phyloP scores from a whole-genome alignment of 208 protist genomes.

The Trypanosoma cruzi region DNA sequence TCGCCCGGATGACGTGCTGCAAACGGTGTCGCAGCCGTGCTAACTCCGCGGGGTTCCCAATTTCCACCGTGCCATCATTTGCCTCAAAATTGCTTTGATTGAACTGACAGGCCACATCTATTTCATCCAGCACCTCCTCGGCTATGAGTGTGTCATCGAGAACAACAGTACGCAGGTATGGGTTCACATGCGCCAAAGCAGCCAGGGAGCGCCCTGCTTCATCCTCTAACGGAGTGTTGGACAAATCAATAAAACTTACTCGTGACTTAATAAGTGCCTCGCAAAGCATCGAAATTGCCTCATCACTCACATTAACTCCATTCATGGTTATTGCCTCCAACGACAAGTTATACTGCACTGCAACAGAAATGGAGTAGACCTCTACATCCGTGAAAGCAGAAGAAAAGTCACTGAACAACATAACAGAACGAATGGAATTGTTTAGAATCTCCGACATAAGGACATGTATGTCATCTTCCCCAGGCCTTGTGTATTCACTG shows the following conservation, averaged over 20 bases:
- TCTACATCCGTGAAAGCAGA: constrained; percentile 72
- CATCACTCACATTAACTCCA: constrained; percentile 83
- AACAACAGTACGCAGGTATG: constrained; percentile 85
- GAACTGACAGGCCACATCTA: constrained; percentile 89
- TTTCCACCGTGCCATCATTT: constrained; percentile 51
- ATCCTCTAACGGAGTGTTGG: constrained; percentile 82
- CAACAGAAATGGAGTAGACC: constrained; percentile 73
- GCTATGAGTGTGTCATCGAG: constrained; percentile 88
- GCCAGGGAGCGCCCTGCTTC: constrained; percentile 81
- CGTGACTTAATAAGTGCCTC: constrained; percentile 76
- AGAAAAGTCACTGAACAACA: constrained; percentile 85
- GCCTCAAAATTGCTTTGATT: constrained; percentile 90
- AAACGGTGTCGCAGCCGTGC: constrained; percentile 71
- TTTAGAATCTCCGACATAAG: constrained; percentile 85
- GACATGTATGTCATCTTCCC: constrained; percentile 66
- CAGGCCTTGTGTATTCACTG: constrained; percentile 74
- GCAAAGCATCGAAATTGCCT: constrained; percentile 74
- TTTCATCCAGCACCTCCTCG: constrained; percentile 87
- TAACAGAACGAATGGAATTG: constrained; percentile 77
- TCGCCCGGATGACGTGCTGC: constrained; percentile 56
- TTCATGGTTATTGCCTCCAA: constrained; percentile 84
- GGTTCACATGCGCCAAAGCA: constrained; percentile 81
- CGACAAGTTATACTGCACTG: constrained; percentile 87
- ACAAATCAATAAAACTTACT: constrained; percentile 85
- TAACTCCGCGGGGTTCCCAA: constrained; percentile 49